A percentile compares a stretch with the other conserved stretches of the same genome.
Evolutionary conservation across 2,329 filamentous ascomycete genomes (phyloP).

Genomic region (Capronia epimyces): DNA sequence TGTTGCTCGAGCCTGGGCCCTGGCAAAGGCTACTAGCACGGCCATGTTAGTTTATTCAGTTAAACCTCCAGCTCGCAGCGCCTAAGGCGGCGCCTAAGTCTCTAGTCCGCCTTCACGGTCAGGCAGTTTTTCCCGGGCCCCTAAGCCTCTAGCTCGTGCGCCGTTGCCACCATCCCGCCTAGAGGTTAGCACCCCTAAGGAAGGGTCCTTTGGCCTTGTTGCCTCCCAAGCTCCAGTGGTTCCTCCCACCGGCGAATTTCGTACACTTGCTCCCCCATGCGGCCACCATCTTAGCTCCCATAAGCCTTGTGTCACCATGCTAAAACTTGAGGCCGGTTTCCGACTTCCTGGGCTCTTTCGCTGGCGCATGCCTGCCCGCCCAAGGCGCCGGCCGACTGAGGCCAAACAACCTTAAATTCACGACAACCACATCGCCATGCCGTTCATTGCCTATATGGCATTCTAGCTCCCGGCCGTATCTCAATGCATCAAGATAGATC

Average conservation of each 20-base stretch:
- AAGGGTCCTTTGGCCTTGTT: not conserved
- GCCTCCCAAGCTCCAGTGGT: not conserved
- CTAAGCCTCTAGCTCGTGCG: not conserved
- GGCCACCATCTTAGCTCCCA: slow-evolving; percentile 25
- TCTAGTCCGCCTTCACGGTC: not conserved
- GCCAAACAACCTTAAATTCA: slow-evolving; percentile 20
- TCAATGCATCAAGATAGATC: no score
- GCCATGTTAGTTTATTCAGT: slow-evolving; percentile 4
- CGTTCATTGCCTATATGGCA: no score
- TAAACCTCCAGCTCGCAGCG: not conserved
- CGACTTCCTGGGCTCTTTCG: not conserved
- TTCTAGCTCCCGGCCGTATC: not conserved
- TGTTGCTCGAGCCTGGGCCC: not conserved
- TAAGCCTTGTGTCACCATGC: slow-evolving; percentile 23
- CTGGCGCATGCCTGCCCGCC: not conserved
- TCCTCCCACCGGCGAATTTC: slow-evolving; percentile 15
- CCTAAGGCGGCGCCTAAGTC: slow-evolving; percentile 6
- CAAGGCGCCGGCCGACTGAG: not conserved
- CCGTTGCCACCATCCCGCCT: not conserved
- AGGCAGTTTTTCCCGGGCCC: not conserved
- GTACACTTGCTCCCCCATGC: slow-evolving; percentile 9
- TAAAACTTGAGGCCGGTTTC: slow-evolving; percentile 2
- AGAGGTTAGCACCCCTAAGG: not conserved
- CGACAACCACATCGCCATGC: slow-evolving; percentile 1
- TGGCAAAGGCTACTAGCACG: not conserved